Conservation (phyloP, 2,329 filamentous ascomycete genomes). For the Kalaharituber pfeilii region DNA sequence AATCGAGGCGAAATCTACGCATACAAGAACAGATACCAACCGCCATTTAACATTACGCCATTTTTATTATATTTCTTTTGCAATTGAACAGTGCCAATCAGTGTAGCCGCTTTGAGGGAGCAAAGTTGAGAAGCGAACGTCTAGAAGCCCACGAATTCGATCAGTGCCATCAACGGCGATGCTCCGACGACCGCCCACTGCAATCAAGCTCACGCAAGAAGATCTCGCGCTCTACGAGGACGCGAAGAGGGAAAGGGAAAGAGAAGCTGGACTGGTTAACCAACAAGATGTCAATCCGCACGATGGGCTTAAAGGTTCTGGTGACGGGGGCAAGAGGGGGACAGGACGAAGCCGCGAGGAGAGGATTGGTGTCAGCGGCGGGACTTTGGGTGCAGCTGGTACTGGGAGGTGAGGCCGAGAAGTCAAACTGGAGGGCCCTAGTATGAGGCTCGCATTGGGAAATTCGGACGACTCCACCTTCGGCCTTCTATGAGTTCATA, state of each 20-base stretch:
- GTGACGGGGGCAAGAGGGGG: constrained; percentile 11
- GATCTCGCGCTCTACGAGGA: constrained; percentile 52
- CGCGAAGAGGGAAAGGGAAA: constrained; percentile 6
- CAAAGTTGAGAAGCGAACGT: constrained; percentile 18
- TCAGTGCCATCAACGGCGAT: constrained; percentile 28
- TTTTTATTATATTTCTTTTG: too few species aligned
- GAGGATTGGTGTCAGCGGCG: constrained; percentile 6
- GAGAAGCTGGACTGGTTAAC: constrained; percentile 15
- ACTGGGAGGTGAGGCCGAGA: too few species aligned
- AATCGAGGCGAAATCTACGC: too few species aligned
- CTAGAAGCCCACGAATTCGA: constrained; percentile 2
- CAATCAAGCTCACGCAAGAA: constrained; percentile 47
- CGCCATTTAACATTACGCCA: too few species aligned
- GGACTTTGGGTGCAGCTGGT: too few species aligned
- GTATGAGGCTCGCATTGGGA: too few species aligned
- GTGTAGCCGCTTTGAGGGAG: constrained; percentile 19
- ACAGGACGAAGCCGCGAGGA: constrained; percentile 8
- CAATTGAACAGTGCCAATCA: background rate
- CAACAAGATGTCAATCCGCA: background rate
- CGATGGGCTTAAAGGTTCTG: background rate
- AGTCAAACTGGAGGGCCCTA: too few species aligned
- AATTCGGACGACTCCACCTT: too few species aligned
- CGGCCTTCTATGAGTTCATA: too few species aligned
- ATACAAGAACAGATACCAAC: too few species aligned
- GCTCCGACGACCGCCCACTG: constrained; percentile 49